Base-by-base conservation (phyloP, 331 rosid species). In the Acacia concinna region DNA sequence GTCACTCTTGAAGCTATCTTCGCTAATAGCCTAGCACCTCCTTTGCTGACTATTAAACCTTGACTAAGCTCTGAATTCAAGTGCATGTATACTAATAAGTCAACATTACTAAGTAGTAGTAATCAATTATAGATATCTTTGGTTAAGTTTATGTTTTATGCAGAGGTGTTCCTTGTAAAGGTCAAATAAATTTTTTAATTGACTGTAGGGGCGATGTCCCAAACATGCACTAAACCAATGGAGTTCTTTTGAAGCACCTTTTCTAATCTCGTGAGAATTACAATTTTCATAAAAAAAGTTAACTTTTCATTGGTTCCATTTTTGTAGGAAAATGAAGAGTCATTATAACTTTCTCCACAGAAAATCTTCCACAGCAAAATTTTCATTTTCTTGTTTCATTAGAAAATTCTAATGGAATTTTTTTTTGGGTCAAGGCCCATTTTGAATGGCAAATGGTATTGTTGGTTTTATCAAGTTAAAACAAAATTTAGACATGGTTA, bases 11-110 rank as follows among this genome's bases (percentile, higher is more conserved):
- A 78, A 56, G 92, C 86, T 78, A 85, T 85, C 79, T 69, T 77
- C 35, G 95, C 88, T 57, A 90, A 67, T 41, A 88, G 74, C 68
- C 85, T 85, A 51, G 82, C 92, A 69, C 95, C 95, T 25, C 95
- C 91, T 85, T 85, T 88, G 85, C 84, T 87, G 79, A 88, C 78
- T 54, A 90, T 85, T 80, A 88, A 68, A 62, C 85, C 86, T 87
- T 90, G 95, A 78, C 73, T 88, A 70, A 74, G 63, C 82, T 88
- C 95, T 90, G 25, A 83, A 82, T 79, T 74, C 35, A 43, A 79
- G 27, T 2, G 62, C 41, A 77, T 12, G 40, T 12, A 56, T 14
- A 7, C 21, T 17, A 74, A 2, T 11, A 49, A 47, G 25, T 40
- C 54, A 13, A 47, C 43, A 47, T 20, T 28, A 18, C 44, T 59